A percentile compares a stretch with the other conserved stretches of the same genome.
Evolutionary conservation across 2,329 filamentous ascomycete genomes (phyloP).

Genomic region (Mariannaea sp.): DNA sequence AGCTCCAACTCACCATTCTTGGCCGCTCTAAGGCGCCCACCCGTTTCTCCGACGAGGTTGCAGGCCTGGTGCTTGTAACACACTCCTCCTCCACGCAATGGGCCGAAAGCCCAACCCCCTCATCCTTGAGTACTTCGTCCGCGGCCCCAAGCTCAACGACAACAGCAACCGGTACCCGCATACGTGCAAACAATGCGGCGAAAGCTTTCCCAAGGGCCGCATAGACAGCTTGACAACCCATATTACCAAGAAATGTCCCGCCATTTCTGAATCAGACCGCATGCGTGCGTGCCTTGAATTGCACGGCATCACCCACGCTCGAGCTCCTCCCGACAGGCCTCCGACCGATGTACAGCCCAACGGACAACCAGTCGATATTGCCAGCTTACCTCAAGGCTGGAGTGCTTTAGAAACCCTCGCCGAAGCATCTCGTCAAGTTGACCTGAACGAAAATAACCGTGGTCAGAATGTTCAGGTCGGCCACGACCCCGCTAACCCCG

Average conservation of each 20-base stretch:
- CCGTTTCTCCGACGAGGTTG: conserved; percentile 32
- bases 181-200: conserved; percentile 85
- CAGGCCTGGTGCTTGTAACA: conserved; percentile 36
- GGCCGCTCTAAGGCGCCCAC: conserved; percentile 26
- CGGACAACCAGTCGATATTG: conserved; percentile 37
- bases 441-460: conserved; percentile 65
- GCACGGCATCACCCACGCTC: conserved; percentile 67
- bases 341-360: conserved; percentile 36
- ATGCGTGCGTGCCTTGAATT: conserved; percentile 75
- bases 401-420: conserved; percentile 85
- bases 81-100: conserved; percentile 56
- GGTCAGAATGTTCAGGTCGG: conserved; percentile 47
- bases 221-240: conserved; percentile 82
- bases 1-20: conserved; percentile 20
- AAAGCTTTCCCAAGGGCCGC: conserved; percentile 88
- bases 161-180: conserved; percentile 91
- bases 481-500: conserved; percentile 38
- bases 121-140: conserved; percentile 86
- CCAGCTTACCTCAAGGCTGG: conserved; percentile 63
- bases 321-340: conserved; percentile 41
- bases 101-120: conserved; percentile 83
- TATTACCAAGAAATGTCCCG: conserved; percentile 84
- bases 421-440: conserved; percentile 83
- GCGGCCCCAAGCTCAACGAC: conserved; percentile 84
- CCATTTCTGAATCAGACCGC: conserved; percentile 74